Evolutionary conservation across 352 stramenopile genomes (phyloP), one percentile per base, ranked within the genome.

Genomic region (Globisporangium viniferum): DNA sequence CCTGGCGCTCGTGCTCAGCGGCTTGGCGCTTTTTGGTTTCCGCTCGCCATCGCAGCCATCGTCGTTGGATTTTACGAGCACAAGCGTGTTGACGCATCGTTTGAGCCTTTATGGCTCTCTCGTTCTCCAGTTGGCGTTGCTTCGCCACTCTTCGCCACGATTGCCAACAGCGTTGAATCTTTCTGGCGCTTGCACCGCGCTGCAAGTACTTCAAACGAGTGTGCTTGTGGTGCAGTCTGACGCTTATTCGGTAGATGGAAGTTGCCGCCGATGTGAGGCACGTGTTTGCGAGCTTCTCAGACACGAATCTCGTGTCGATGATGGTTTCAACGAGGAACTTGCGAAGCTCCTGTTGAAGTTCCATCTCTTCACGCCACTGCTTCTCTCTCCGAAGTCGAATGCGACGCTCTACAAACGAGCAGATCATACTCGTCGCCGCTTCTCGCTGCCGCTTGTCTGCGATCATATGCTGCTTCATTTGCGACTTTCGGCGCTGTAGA

Each of bases 271-370:
- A 41, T 5, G 2, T 10, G 20, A 81, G 61, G 3, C 70, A 59
- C 55, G 12, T 35, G 9, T 1, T 29, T 6, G 51, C 62, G 54
- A 82, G 64, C 2, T 27, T 51, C 31, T 86, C 78, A 2, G 62
- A 66, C 6, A 75, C 27, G 48, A 76, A 61, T 54, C 81, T 81
- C n/a, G 77, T 64, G 5, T 74, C 57, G n/a, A 86, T 64, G 53
- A 84, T 61, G 2, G 78, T 54, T 31, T 79, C 62, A 2, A 86
- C 69, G 7, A 86, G 35, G 20, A 73, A 69, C 46, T 67, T 49
- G 29, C 73, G 71, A 27, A 76, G 71, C n/a, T 62, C 53, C 5
- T 67, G 56, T 36, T 77, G 75, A 36, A 70, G 62, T 20, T 57
- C n/a, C 8, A 74, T 60, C 8, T 83, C 61, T 15, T 65, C 44